Evolutionary conservation across 2,329 filamentous ascomycete species (phyloP), one percentile per base, ranked within the genome.

Genomic region (Aspergillus phoenicis): DNA sequence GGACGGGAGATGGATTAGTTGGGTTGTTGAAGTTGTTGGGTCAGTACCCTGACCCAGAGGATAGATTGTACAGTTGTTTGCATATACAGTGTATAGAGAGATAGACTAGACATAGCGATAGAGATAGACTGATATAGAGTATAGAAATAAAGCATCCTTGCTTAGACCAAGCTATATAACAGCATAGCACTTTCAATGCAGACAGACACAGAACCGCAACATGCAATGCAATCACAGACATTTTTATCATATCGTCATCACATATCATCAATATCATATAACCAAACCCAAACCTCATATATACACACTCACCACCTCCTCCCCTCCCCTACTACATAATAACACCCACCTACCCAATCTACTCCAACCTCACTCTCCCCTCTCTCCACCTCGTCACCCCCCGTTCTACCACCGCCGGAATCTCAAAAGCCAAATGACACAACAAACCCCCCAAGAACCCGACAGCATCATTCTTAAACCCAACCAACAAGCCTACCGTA

Each of bases 391-490:
- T 54, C 59, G 10, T 66, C 66, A 1, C 66, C 58, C 38, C 65
- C 65, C 15, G 11, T 11, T 74, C 69, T 53, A 70, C 66, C 33
- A 71, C 61, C 0, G 13, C 60, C 0, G 79, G 78, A 49, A 80
- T 53, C 60, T 77, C 75, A 68, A 93, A 90, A 0, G 87, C 85
- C 77, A 84, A 89, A 75, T 94, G 87, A 73, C 92, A 96, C 3
- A 91, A 73, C 82, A 96, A 85, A 0, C 94, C 94, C 0, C 89
- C 91, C 13, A 90, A 62, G 69, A 97, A 97, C 0, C 94, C 94
- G 5, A 97, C 85, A 0, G 89, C 93, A 76, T 96, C 93, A 71
- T 97, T 98, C 74, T 87, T 90, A 70, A 96, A 97, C 0, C 91
- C 92, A 53, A 98, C 77, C 57, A 96, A 84, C 2, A 89, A 85